These are phyloP conservation scores for Crassisporium funariophilum DNA, from an alignment of 768 basidiomycete genomes.

Conservation along the genomic window DNA sequence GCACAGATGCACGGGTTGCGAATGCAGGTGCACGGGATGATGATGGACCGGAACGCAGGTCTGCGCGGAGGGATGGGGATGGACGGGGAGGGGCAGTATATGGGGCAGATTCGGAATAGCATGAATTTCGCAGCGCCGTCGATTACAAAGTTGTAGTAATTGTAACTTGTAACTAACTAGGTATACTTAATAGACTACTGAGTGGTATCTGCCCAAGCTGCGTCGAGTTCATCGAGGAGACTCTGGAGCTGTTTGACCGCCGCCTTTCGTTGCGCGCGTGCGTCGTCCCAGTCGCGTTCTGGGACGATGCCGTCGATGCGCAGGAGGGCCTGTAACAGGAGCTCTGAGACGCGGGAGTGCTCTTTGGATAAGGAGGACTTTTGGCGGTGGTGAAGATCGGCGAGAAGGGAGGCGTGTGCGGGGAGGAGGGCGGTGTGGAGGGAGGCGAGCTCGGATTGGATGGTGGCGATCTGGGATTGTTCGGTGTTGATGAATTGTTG, in stretches of 20 bases:
- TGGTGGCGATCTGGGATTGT: constrained; percentile 50
- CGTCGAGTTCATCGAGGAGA: constrained; percentile 79
- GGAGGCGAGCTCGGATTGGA: constrained; percentile 53
- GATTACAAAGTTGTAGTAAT: constrained; percentile 32
- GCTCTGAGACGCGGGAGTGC: constrained; percentile 69
- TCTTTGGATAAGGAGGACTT: constrained; percentile 33
- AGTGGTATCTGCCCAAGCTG: constrained; percentile 50
- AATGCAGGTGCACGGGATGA: constrained; percentile 79
- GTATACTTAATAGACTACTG: constrained; percentile 10
- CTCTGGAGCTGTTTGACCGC: constrained; percentile 87
- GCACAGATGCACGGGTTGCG: constrained; percentile 74
- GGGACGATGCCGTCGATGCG: constrained; percentile 81
- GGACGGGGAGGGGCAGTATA: constrained; percentile 16
- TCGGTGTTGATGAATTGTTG: constrained; percentile 43
- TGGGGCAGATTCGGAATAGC: neutral
- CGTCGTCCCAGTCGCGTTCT: constrained; percentile 75
- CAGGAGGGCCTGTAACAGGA: constrained; percentile 85
- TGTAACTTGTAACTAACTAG: too few species aligned
- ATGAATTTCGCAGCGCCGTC: constrained; percentile 17
- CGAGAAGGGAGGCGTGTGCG: constrained; percentile 19
- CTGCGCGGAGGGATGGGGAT: constrained; percentile 45
- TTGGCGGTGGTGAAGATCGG: constrained; percentile 20
- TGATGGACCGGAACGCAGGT: constrained; percentile 75
- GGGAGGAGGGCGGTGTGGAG: constrained; percentile 41
- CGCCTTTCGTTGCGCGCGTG: constrained; percentile 78